Evolutionary conservation across 2,329 filamentous ascomycete species (phyloP).

Genomic region (Hypomyces rosellus): DNA sequence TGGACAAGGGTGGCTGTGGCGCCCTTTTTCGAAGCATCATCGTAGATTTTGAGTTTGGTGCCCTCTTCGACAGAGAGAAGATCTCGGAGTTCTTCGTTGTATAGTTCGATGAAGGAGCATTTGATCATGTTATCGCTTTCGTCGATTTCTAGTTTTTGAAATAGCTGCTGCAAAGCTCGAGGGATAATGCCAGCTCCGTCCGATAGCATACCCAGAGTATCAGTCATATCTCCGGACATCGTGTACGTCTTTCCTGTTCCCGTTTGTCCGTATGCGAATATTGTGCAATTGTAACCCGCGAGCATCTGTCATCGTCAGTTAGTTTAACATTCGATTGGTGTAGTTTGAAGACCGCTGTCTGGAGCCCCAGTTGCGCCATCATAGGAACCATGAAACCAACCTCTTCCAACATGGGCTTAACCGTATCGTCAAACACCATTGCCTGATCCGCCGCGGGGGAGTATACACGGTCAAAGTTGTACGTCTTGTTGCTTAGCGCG

Average conservation of each 20-base stretch:
- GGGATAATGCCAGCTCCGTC: constrained; percentile 95
- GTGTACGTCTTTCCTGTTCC: constrained; percentile 99
- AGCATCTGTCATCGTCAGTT: constrained; percentile 60
- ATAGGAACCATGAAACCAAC: constrained; percentile 39
- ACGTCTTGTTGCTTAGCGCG: constrained; percentile 90
- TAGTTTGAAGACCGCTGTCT: no score
- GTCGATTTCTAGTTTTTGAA: constrained; percentile 73
- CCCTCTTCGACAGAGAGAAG: constrained; percentile 75
- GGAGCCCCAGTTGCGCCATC: no score
- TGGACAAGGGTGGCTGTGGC: constrained; percentile 82
- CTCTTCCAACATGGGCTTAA: constrained; percentile 87
- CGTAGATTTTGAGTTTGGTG: constrained; percentile 89
- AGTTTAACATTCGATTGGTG: not conserved
- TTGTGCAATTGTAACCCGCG: constrained; percentile 92
- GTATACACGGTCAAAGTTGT: constrained; percentile 95
- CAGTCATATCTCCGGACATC: constrained; percentile 96
- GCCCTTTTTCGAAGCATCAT: constrained; percentile 83
- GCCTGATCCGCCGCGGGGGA: constrained; percentile 89
- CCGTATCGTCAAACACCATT: constrained; percentile 93
- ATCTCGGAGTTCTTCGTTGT: constrained; percentile 95
- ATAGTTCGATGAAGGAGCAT: constrained; percentile 96
- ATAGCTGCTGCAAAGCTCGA: constrained; percentile 78
- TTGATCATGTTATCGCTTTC: constrained; percentile 84
- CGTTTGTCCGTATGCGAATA: constrained; percentile 97
- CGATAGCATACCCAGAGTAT: constrained; percentile 76